Percentiles rank a stretch among this genome's conserved stretches.
These are phyloP conservation scores for Rubroboletus pulcherrimus DNA, from an alignment of 768 basidiomycete species.

Conservation along the genomic window DNA sequence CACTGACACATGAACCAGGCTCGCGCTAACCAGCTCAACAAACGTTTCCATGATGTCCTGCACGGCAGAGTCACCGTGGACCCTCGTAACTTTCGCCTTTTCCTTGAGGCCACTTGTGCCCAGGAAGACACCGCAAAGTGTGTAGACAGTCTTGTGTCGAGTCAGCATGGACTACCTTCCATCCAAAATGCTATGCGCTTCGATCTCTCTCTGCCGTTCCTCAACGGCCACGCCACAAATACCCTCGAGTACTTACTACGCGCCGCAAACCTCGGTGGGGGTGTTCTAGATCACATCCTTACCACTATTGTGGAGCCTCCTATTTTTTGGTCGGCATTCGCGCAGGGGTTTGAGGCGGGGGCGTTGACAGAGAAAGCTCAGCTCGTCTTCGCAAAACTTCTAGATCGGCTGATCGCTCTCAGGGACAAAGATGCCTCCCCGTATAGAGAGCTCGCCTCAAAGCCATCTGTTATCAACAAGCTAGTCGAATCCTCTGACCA, in stretches of 20 bases:
- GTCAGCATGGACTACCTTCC: slow-evolving; percentile 33
- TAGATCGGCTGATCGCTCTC: slow-evolving; percentile 44
- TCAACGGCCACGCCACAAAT: slow-evolving; percentile 40
- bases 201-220: slow-evolving; percentile 36
- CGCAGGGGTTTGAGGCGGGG: slow-evolving; percentile 31
- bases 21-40: slow-evolving; percentile 30
- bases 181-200: slow-evolving; percentile 42
- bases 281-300: slow-evolving; percentile 41
- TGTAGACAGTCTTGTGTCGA: slow-evolving; percentile 36
- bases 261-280: slow-evolving; percentile 41
- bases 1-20: slow-evolving; percentile 10
- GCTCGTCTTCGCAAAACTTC: slow-evolving; percentile 44
- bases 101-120: slow-evolving; percentile 45
- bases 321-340: slow-evolving; percentile 46
- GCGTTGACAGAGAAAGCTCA: slow-evolving; percentile 35
- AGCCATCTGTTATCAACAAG: slow-evolving; percentile 23
- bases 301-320: slow-evolving; percentile 46
- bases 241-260: slow-evolving; percentile 40
- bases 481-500: slow-evolving; percentile 25
- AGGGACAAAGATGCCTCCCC: slow-evolving; percentile 31
- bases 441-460: slow-evolving; percentile 40
- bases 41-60: slow-evolving; percentile 34
- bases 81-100: slow-evolving; percentile 25
- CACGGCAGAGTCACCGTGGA: slow-evolving; percentile 28
- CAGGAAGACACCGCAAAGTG: slow-evolving; percentile 39